Evolutionary conservation across 2,329 filamentous ascomycete species (phyloP).

Genomic region (Alternaria sp.): DNA sequence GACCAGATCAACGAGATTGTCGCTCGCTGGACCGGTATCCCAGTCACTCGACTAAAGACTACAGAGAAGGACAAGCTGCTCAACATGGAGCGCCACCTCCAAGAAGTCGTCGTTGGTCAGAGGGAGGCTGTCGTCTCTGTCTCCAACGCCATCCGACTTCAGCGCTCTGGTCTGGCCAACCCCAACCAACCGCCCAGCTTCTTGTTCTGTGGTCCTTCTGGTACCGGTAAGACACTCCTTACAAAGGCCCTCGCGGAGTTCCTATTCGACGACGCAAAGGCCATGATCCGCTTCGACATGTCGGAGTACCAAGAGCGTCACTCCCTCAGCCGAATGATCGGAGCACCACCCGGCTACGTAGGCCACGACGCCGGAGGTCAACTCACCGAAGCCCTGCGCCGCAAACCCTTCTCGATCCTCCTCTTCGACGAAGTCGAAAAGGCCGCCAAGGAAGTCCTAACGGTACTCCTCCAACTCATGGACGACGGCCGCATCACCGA

Average conservation of each 20-base stretch:
- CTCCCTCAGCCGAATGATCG: conserved; percentile 95
- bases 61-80: conserved; percentile 98
- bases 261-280: conserved; percentile 93
- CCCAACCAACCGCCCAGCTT: conserved; percentile 97
- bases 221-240: conserved; percentile 96
- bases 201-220: conserved; percentile 97
- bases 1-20: conserved; percentile 99
- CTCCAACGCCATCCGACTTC: conserved; percentile 92
- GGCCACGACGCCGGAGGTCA: conserved; percentile 96
- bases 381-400: conserved; percentile 90
- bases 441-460: conserved; percentile 95
- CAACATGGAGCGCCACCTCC: conserved; percentile 88
- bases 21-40: conserved; percentile 96
- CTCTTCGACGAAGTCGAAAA: conserved; percentile 99
- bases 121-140: conserved; percentile 92
- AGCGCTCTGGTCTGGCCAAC: conserved; percentile 92
- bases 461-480: conserved; percentile 98
- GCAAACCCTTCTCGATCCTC: conserved; percentile 95
- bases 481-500: conserved; percentile 98
- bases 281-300: conserved; percentile 99
- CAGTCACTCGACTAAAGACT: conserved; percentile 90
- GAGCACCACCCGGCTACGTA: conserved; percentile 94
- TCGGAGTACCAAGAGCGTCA: conserved; percentile 99
- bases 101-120: conserved; percentile 88
- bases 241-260: conserved; percentile 98